Base-by-base conservation (phyloP, 495 filamentous ascomycete genomes). In the Hypoxylon lenormandii region DNA sequence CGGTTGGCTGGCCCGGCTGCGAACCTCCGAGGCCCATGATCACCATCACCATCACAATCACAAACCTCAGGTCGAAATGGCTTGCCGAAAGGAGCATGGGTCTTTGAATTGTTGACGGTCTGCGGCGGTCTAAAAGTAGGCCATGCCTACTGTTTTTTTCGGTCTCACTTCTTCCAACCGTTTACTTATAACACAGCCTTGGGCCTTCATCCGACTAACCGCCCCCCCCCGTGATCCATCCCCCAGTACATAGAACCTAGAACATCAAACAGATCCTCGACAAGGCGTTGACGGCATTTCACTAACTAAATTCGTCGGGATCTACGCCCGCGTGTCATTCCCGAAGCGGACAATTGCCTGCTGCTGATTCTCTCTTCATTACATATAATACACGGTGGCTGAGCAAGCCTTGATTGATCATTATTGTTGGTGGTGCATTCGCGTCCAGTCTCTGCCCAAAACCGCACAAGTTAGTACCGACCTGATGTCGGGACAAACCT, bases 281-380 rank as follows among this genome's bases (percentile, higher is more conserved):
- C 51, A 18, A 63, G 57, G 50, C 13, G 4, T n/a, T 33, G 30
- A 33, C 30, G 30, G 30, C 30, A 45, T 43, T 60, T 60, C 62
- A 51, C 61, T 71, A 63, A 60, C 62, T 63, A 66, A 59, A 42
- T 57, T 63, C 52, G 68, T 71, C 62, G 56, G 52, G 68, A 71
- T 66, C 68, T 66, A 66, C 68, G 50, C 13, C 62, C 63, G 45
- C 55, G 61, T 62, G 68, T 60, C 62, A 71, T 63, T 23, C 53
- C 63, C 51, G 47, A 62, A 71, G 15, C 57, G 62, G 68, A 59
- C 51, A 60, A 45, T 66, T 66, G 56, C 60, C 40, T 63, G 62
- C 60, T 59, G 51, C 43, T 59, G 33, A 16, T 15, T 57, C 48
- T 30, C 51, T 51, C 61, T 64, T 60, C 38, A 37, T 21, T 49